These are phyloP conservation scores for Melampsora americana DNA, from an alignment of 1,284 basidiomycete genomes.

Conservation along the genomic window DNA sequence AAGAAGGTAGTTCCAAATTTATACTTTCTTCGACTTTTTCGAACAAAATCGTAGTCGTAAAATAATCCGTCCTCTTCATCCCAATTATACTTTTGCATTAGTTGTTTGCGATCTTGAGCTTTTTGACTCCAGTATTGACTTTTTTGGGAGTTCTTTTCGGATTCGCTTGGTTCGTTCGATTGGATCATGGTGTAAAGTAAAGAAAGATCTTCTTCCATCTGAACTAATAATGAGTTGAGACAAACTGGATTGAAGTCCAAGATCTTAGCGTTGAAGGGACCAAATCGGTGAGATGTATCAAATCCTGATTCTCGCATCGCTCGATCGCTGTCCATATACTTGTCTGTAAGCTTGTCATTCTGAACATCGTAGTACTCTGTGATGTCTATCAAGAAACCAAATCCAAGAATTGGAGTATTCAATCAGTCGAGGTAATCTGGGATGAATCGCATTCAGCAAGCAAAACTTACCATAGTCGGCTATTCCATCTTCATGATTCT, in stretches of 20 bases:
- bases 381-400: background rate
- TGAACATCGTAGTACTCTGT: slow-evolving; percentile 27
- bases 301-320: slow-evolving; percentile 39
- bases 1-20: slow-evolving; percentile 30
- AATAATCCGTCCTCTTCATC: slow-evolving; percentile 28
- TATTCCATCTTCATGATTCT: slow-evolving; percentile 14
- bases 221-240: too few relatives aligned
- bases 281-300: slow-evolving; percentile 32
- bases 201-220: slow-evolving; percentile 34
- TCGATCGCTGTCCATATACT: slow-evolving; percentile 35
- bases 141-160: background rate
- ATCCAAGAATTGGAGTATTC: background rate
- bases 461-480: slow-evolving; percentile 23
- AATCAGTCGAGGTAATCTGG: too few relatives aligned
- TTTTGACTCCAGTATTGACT: too few relatives aligned
- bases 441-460: too few relatives aligned
- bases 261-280: slow-evolving; percentile 38
- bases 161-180: background rate
- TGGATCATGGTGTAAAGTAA: slow-evolving; percentile 15
- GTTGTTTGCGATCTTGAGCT: background rate
- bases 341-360: slow-evolving; percentile 16
- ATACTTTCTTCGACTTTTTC: slow-evolving; percentile 12
- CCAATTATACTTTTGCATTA: slow-evolving; percentile 27
- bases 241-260: slow-evolving; percentile 41
- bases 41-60: slow-evolving; percentile 37